Evolutionary conservation across 2,329 filamentous ascomycete genomes (phyloP).

Genomic region (Alternaria triticimaculans): DNA sequence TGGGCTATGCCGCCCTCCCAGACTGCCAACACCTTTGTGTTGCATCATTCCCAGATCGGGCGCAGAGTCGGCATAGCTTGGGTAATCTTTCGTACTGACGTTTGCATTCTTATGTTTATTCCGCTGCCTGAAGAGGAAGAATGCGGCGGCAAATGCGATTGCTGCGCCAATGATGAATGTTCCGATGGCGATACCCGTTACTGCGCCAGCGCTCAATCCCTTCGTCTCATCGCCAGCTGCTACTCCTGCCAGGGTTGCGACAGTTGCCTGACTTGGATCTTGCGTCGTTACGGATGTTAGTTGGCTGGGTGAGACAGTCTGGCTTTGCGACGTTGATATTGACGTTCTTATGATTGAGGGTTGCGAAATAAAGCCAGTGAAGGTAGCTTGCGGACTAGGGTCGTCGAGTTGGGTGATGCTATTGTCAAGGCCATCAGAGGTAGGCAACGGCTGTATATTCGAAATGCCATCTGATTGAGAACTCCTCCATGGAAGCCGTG

Average conservation of each 20-base stretch:
- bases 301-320: neutral
- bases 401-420: neutral
- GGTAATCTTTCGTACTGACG: constrained; percentile 11
- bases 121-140: constrained; percentile 40
- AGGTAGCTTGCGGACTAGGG: neutral
- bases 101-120: constrained; percentile 14
- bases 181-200: constrained; percentile 31
- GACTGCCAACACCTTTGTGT: constrained; percentile 22
- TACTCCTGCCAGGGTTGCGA: neutral
- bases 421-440: too few species aligned
- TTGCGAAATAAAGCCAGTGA: neutral
- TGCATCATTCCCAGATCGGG: constrained; percentile 35
- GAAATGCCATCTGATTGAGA: neutral
- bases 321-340: neutral
- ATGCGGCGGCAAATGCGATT: constrained; percentile 37
- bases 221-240: neutral
- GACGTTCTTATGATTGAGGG: neutral
- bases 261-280: neutral
- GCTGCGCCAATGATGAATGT: constrained; percentile 35
- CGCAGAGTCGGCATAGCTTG: constrained; percentile 26
- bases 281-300: neutral
- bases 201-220: constrained; percentile 20
- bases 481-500: neutral
- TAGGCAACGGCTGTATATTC: too few species aligned
- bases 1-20: constrained; percentile 22